Conservation (phyloP, 768 basidiomycete genomes). For the Sistotremastrum niveocremeum region DNA sequence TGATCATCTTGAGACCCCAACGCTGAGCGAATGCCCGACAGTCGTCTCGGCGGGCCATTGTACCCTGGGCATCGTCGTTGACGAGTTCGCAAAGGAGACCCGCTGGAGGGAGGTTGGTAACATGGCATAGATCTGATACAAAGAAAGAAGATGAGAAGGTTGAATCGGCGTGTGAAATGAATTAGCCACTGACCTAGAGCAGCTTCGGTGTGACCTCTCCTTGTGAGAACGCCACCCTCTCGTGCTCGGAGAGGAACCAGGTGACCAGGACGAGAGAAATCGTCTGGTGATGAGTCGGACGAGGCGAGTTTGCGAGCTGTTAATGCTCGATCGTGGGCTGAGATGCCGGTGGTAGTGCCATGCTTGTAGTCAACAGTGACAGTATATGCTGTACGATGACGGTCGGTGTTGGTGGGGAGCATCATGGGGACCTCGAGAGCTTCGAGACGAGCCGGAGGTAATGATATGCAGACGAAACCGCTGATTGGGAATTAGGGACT, state of each 20-base stretch:
- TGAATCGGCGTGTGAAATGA: background rate
- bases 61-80: slow-evolving; percentile 77
- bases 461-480: slow-evolving; percentile 85
- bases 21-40: slow-evolving; percentile 81
- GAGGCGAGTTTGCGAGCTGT: slow-evolving; percentile 77
- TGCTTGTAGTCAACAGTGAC: slow-evolving; percentile 89
- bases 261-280: slow-evolving; percentile 90
- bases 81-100: slow-evolving; percentile 93
- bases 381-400: slow-evolving; percentile 88
- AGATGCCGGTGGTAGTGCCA: slow-evolving; percentile 95
- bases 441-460: slow-evolving; percentile 63
- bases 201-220: slow-evolving; percentile 90
- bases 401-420: slow-evolving; percentile 83
- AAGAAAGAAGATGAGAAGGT: background rate
- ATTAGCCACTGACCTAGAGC: slow-evolving; percentile 36
- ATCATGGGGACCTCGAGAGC: slow-evolving; percentile 84
- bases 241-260: slow-evolving; percentile 87
- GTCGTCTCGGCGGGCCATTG: slow-evolving; percentile 92
- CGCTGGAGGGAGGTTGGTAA: slow-evolving; percentile 54
- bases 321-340: slow-evolving; percentile 85
- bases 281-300: slow-evolving; percentile 34
- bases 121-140: slow-evolving; percentile 56
- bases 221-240: slow-evolving; percentile 70
- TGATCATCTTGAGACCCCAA: slow-evolving; percentile 90
- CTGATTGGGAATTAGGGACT: slow-evolving; percentile 27